Evolutionary conservation across 2,329 filamentous ascomycete genomes (phyloP), one percentile per base, ranked within the genome.

Genomic region (Fusarium nygamai): DNA sequence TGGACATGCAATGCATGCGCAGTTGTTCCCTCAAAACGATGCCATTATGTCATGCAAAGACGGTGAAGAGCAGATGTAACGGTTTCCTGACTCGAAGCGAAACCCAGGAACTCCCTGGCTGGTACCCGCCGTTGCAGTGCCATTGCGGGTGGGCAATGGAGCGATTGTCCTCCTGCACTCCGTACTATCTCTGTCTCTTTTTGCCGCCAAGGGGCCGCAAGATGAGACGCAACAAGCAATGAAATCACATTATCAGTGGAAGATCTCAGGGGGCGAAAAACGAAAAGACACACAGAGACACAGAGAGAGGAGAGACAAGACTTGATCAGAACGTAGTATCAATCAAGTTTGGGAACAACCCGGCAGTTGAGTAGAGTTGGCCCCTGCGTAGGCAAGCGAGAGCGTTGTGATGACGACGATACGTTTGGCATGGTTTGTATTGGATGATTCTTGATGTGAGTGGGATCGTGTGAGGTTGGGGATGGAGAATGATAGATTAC

Each of bases 121-220:
- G 20, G 48, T 50, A 64, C 34, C 71, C 57, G 71, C 74, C 64
- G 76, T 61, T 61, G 70, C 76, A 64, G 76, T 77, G 50, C 22
- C 76, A 78, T 77, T 29, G 48, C 56, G 67, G 53, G 74, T 78
- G 76, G 75, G 54, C 70, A 73, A 71, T 71, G 65, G 64, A 65
- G 71, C 59, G 71, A 65, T 72, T 33, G 46, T 34, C 56, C 61
- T 70, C 62, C 46, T 61, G 46, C 61, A 53, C 48, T 51, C 48
- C 31, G 48, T 51, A 33, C 48, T 36, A 29, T 54, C 64, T 60
- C 39, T 71, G 39, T 73, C 66, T 73, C 62, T 38, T 67, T 67
- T 67, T 73, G 60, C 73, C 68, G 75, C 67, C 67, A 61, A 74
- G 67, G 51, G 31, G 51, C 36, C 44, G 29, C 39, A 51, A 53